A percentile compares a stretch with the other conserved stretches of the same genome.
These are phyloP conservation scores for Malassezia sp. DNA, from an alignment of 1,284 basidiomycete species.

Conservation along the genomic window DNA sequence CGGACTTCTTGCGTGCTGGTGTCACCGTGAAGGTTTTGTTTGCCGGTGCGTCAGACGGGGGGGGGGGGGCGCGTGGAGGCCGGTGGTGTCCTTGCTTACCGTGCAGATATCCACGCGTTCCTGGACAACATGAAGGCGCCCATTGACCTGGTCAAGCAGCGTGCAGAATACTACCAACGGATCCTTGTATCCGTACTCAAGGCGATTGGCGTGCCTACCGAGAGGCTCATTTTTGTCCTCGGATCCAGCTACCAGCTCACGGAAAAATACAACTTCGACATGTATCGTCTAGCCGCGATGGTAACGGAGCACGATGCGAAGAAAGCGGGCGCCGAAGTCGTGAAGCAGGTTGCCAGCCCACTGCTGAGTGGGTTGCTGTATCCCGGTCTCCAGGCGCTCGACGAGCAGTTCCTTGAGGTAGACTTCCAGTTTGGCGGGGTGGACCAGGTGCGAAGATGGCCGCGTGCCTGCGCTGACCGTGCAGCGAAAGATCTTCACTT, in stretches of 20 bases:
- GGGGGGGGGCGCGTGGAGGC: too few relatives aligned
- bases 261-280: slow-evolving; percentile 84
- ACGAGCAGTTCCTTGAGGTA: slow-evolving; percentile 88
- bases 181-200: slow-evolving; percentile 71
- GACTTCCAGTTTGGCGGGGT: slow-evolving; percentile 98
- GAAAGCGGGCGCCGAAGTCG: slow-evolving; percentile 97
- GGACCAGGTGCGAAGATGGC: too few relatives aligned
- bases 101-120: slow-evolving; percentile 84
- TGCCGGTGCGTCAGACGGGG: slow-evolving; percentile 61
- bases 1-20: slow-evolving; percentile 85
- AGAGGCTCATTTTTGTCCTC: slow-evolving; percentile 60
- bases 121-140: slow-evolving; percentile 96
- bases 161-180: slow-evolving; percentile 80
- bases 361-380: slow-evolving; percentile 84
- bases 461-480: too few relatives aligned
- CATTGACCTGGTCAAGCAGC: slow-evolving; percentile 76
- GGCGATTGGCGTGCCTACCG: slow-evolving; percentile 79
- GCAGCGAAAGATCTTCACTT: slow-evolving; percentile 98
- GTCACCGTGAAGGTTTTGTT: slow-evolving; percentile 83
- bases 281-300: slow-evolving; percentile 76
- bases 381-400: slow-evolving; percentile 88
- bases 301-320: slow-evolving; percentile 93
- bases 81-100: too few relatives aligned
- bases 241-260: slow-evolving; percentile 87
- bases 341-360: slow-evolving; percentile 90